A percentile compares a stretch with the other conserved stretches of the same genome.
Evolutionary conservation across 352 stramenopile genomes (phyloP).

Genomic region (Phytophthora fragariae): DNA sequence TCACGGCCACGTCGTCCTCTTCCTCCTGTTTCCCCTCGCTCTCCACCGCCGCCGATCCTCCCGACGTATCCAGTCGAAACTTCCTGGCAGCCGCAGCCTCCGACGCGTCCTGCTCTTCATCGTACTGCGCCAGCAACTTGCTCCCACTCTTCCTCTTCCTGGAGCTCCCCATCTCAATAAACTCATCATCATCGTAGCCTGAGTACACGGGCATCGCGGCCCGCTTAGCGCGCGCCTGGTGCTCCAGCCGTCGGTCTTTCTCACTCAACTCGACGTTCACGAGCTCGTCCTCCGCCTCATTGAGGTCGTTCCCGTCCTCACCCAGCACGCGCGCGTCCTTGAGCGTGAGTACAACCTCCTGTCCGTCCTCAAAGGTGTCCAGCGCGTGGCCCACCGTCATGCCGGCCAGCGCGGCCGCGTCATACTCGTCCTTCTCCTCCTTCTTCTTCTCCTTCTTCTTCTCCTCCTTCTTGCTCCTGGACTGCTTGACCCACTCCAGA

Average conservation of each 20-base stretch:
- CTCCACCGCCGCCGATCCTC: constrained; percentile 28
- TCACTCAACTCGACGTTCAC: constrained; percentile 89
- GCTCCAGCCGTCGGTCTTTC: constrained; percentile 56
- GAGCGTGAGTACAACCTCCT: constrained; percentile 95
- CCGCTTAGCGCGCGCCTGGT: constrained; percentile 54
- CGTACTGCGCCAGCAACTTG: constrained; percentile 89
- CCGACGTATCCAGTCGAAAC: constrained; percentile 65
- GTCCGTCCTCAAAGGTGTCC: constrained; percentile 89
- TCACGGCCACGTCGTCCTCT: constrained; percentile 52
- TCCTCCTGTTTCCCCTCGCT: constrained; percentile 30
- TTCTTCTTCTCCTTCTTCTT: constrained; percentile 23
- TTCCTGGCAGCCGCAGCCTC: constrained; percentile 49
- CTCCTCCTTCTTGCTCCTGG: constrained; percentile 31
- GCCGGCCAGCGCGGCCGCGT: constrained; percentile 77
- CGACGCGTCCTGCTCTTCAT: constrained; percentile 79
- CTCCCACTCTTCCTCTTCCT: constrained; percentile 46
- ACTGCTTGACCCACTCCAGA: constrained; percentile 82
- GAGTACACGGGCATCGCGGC: constrained; percentile 89
- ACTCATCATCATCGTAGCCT: constrained; percentile 97
- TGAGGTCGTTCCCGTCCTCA: constrained; percentile 83
- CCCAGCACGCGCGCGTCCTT: constrained; percentile 91
- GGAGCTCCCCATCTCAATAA: constrained; percentile 82
- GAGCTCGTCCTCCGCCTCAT: constrained; percentile 82
- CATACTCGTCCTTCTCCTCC: constrained; percentile 54
- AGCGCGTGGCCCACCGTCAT: constrained; percentile 92